Percentiles rank a stretch among this genome's conserved stretches.
These are phyloP conservation scores for Rutstroemia sp. DNA, from an alignment of 2,329 filamentous ascomycete genomes.

Conservation along the genomic window DNA sequence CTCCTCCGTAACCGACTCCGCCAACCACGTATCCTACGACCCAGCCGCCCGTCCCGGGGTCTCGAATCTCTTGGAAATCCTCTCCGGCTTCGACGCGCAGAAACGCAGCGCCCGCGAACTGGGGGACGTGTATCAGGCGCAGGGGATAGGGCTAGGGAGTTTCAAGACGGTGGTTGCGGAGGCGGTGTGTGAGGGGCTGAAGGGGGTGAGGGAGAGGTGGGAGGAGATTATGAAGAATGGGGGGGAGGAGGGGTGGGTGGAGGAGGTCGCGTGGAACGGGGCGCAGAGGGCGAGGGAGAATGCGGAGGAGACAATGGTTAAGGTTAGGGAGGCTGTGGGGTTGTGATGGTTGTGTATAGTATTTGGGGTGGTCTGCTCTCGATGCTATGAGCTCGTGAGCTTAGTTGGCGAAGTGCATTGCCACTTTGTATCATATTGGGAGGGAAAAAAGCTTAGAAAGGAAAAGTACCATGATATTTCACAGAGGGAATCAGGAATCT, in stretches of 20 bases:
- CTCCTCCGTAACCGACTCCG: conserved; percentile 68
- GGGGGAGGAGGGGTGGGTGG: conserved; percentile 44
- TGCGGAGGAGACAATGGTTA: conserved; percentile 44
- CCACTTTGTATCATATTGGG: neutral
- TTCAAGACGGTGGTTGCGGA: conserved; percentile 60
- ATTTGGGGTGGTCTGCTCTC: neutral
- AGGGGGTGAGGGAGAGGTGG: conserved; percentile 50
- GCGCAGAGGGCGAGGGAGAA: conserved; percentile 52
- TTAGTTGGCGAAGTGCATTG: neutral
- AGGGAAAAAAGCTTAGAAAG: neutral
- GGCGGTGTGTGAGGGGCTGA: conserved; percentile 45
- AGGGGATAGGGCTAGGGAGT: conserved; percentile 40
- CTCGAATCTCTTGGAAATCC: conserved; percentile 75
- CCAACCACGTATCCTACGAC: conserved; percentile 63
- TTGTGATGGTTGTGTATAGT: conserved; percentile 16
- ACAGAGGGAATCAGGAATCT: too few relatives aligned
- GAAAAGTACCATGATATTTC: neutral
- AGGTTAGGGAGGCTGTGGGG: conserved; percentile 37
- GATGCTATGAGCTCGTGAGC: neutral
- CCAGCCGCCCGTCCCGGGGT: conserved; percentile 66
- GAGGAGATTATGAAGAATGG: conserved; percentile 40
- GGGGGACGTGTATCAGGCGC: conserved; percentile 32
- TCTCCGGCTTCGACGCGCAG: conserved; percentile 57
- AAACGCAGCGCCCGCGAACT: conserved; percentile 35
- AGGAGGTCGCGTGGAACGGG: conserved; percentile 51